Evolutionary conservation across 306 rosid genomes (phyloP).

Genomic region (Begonia loranthoides): DNA sequence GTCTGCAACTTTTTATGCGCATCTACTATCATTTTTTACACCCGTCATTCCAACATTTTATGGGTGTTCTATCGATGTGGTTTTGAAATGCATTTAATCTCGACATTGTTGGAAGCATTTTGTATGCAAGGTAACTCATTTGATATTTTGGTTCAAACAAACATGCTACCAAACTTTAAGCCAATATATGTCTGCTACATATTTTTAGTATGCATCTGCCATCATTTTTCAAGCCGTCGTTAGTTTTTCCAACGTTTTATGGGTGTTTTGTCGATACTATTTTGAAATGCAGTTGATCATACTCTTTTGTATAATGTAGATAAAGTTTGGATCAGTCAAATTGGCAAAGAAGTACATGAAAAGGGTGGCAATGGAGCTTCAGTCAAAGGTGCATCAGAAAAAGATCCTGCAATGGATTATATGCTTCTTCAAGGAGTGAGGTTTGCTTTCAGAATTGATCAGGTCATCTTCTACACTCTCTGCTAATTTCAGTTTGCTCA

Average conservation of each 20-base stretch:
- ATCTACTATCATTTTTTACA: too few species aligned
- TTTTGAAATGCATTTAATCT: too few species aligned
- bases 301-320: slow-evolving; percentile 28
- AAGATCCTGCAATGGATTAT: slow-evolving; percentile 97
- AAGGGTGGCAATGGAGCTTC: slow-evolving; percentile 94
- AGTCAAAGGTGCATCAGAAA: slow-evolving; percentile 66
- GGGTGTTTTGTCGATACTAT: neutral
- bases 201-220: neutral
- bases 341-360: slow-evolving; percentile 86
- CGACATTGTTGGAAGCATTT: too few species aligned
- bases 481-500: neutral
- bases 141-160: too few species aligned
- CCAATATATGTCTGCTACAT: too few species aligned
- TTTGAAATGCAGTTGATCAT: slow-evolving; percentile 12
- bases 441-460: slow-evolving; percentile 96
- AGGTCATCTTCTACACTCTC: slow-evolving; percentile 33
- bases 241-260: too few species aligned
- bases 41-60: too few species aligned
- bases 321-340: slow-evolving; percentile 80
- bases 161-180: neutral
- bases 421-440: slow-evolving; percentile 99
- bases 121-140: too few species aligned
- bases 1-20: too few species aligned
- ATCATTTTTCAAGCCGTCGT: neutral
- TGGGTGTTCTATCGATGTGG: too few species aligned